Conservation (phyloP, 2,329 filamentous ascomycete species). For the Fusarium sp. region DNA sequence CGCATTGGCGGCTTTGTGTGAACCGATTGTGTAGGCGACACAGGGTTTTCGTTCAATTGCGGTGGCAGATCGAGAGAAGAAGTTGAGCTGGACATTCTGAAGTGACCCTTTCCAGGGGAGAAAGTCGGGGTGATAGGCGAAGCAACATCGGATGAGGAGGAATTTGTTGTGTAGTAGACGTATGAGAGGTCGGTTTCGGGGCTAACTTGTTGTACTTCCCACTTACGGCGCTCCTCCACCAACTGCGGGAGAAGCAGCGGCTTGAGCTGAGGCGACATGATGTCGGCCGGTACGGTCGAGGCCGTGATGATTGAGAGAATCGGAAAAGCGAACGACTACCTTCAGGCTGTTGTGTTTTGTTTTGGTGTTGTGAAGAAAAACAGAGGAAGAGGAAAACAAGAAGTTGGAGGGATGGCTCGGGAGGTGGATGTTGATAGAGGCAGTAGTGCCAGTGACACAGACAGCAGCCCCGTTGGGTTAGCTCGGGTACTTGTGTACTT, state of each 20-base stretch:
- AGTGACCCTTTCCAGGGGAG: slow-evolving; percentile 70
- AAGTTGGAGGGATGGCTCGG: slow-evolving; percentile 44
- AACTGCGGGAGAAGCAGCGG: slow-evolving; percentile 67
- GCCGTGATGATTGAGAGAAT: slow-evolving; percentile 38
- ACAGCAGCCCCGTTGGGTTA: slow-evolving; percentile 36
- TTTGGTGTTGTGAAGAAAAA: slow-evolving; percentile 31
- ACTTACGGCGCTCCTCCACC: slow-evolving; percentile 63
- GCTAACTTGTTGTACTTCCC: slow-evolving; percentile 53
- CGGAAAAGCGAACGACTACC: slow-evolving; percentile 33
- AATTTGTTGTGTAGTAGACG: slow-evolving; percentile 64
- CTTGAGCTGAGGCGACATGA: slow-evolving; percentile 65
- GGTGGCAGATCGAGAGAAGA: slow-evolving; percentile 79
- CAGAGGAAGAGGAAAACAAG: slow-evolving; percentile 27
- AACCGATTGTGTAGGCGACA: slow-evolving; percentile 63
- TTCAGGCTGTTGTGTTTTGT: slow-evolving; percentile 11
- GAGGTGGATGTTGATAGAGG: slow-evolving; percentile 40
- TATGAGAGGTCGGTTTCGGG: slow-evolving; percentile 54
- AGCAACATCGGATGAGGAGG: slow-evolving; percentile 74
- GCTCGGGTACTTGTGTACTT: slow-evolving; percentile 7
- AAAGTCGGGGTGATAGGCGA: slow-evolving; percentile 80
- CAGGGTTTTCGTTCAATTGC: slow-evolving; percentile 63
- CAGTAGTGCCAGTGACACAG: slow-evolving; percentile 42
- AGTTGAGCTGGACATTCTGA: slow-evolving; percentile 78
- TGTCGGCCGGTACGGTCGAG: slow-evolving; percentile 45
- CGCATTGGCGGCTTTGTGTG: slow-evolving; percentile 70